A percentile compares a stretch with the other conserved stretches of the same genome.
Evolutionary conservation across 2,329 filamentous ascomycete genomes (phyloP).

Genomic region (Peltaster fructicola): DNA sequence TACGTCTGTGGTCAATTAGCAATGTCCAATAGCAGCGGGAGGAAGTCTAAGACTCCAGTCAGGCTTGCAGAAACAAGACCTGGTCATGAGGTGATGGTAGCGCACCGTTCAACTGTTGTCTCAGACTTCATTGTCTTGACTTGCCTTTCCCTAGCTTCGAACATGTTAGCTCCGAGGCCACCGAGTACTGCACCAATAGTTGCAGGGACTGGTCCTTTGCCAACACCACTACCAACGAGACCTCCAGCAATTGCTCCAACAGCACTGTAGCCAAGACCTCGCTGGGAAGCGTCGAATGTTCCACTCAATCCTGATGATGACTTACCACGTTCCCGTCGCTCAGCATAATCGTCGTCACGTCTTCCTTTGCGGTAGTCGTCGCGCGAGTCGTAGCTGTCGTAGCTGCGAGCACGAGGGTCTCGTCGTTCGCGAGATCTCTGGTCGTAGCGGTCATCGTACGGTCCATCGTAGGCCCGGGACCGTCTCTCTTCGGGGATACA

Average conservation of each 20-base stretch:
- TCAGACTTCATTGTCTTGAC: conserved; percentile 4
- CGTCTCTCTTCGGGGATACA: conserved; percentile 8
- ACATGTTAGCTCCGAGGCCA: conserved; percentile 14
- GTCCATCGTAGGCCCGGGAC: conserved; percentile 5
- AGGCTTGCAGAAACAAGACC: conserved; percentile 1
- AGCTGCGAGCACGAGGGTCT: conserved; percentile 3
- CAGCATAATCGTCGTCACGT: conserved; percentile 5
- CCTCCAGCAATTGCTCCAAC: conserved; percentile 16
- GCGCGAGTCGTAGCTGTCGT: conserved; percentile 2
- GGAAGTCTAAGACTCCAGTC: not conserved
- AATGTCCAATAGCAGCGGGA: not conserved
- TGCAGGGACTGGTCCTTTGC: conserved; percentile 10
- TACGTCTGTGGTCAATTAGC: conserved; percentile 1
- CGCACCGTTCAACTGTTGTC: conserved; percentile 1
- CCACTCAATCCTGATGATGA: conserved; percentile 8
- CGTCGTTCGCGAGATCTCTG: conserved; percentile 5
- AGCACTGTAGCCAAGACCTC: conserved; percentile 12
- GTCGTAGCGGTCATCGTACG: conserved; percentile 5
- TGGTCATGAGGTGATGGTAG: conserved; percentile 1
- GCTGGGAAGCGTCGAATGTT: conserved; percentile 12
- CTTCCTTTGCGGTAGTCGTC: conserved; percentile 6
- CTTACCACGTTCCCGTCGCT: no score
- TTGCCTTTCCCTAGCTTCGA: conserved; percentile 16
- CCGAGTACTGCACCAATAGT: conserved; percentile 13
- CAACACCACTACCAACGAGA: conserved; percentile 13